Base-by-base conservation (phyloP, 805 yeast genomes). In the Brettanomyces naardenensis region DNA sequence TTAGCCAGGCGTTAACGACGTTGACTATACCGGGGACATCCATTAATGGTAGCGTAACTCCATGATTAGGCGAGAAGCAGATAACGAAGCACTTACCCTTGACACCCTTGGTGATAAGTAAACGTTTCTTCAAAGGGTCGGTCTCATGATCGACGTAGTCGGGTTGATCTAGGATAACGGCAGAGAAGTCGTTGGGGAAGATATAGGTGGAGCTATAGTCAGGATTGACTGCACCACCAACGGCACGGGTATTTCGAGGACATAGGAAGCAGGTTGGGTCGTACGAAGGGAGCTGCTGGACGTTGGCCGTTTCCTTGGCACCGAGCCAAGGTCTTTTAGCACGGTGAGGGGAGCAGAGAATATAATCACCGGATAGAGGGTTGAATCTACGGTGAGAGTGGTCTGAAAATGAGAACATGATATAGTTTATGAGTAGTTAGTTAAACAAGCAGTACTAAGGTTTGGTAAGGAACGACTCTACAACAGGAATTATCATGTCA, bases 271-370 rank as follows among this genome's bases (percentile, higher is more conserved):
- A 31, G 13, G n/a, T 21, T 11, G 34, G 34, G 13, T 31, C 34
- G 14, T 31, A 31, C n/a, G 14, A 13, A 6, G 19, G 14, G 11
- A 6, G 11, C 23, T 19, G 21, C 26, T 18, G n/a, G 11, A 21
- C 25, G 5, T n/a, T 19, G 14, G 34, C 23, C 5, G 21, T 20
- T 20, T 31, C 34, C 25, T 20, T 31, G 9, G 34, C 34, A 31
- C 34, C 34, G 13, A 31, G 26, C 34, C 34, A 31, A 19, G 34
- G 34, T 19, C 34, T 18, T 19, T 31, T 31, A 6, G 34, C 34
- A 10, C 34, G 11, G 20, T 31, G 34, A 13, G 34, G 34, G n/a
- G 34, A 31, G 34, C 34, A 31, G 18, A 31, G 34, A 7, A 31
- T 26, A n/a, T 31, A 31, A 6, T n/a, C n/a, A 5, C 34, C 26